Evolutionary conservation across 2,329 filamentous ascomycete species (phyloP), one percentile per base, ranked within the genome.

Genomic region (Ceratocystiopsis sp.): DNA sequence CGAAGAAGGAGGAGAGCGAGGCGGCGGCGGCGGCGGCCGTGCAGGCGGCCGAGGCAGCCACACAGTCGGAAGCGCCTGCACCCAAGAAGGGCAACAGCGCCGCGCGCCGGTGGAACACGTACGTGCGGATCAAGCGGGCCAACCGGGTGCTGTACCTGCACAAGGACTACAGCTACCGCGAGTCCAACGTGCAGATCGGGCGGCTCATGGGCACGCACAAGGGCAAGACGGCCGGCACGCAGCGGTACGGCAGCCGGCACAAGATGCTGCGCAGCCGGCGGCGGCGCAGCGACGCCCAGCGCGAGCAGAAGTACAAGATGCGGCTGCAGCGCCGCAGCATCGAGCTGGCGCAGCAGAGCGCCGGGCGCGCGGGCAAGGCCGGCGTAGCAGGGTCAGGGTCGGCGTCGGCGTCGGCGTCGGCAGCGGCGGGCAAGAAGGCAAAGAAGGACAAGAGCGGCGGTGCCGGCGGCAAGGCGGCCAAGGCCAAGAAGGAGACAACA

Each of bases 151-250:
- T 51, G 25, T 47, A 52, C 41, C 42, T 51, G n/a, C 16, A 29
- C 37, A 49, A 50, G 42, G 47, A 73, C 55, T 76, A 76, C 61
- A 66, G 66, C 51, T 77, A 76, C 58, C 64, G 67, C 42, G 73
- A 77, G 60, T 69, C 71, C 53, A 75, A 72, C 60, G 73, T 69
- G 65, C 63, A 67, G 21, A 70, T 77, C 40, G 73, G 73, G 13
- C 64, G 66, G 11, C 60, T 77, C 40, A 65, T 68, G 21, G 59
- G 62, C 42, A 62, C 61, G 50, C 69, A 68, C 48, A 70, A 68
- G 53, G 63, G 65, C 17, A 61, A 66, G 44, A 60, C 67, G 45
- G 63, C 67, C 19, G 69, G 65, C 48, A 62, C 67, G 44, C 48
- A 49, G 25, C 46, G 42, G 11, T 67, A 68, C 54, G 59, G 63